phyloP scores from a whole-genome alignment of 768 basidiomycete species.

The Tricholoma flavovirens region DNA sequence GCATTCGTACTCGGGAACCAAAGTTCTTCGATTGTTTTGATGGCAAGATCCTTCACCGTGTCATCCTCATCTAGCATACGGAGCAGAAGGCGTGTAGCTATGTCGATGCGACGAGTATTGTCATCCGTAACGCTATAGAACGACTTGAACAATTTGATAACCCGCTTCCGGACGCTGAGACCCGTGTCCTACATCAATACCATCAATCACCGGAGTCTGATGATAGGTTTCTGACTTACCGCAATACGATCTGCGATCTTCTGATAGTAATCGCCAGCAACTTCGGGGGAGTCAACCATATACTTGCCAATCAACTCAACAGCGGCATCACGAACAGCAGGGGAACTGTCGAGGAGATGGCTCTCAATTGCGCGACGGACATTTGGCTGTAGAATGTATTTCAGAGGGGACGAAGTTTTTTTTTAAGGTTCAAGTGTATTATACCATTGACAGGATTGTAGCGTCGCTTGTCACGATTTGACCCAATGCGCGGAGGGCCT shows the following conservation, averaged over 20 bases:
- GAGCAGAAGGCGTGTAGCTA: slow-evolving; percentile 73
- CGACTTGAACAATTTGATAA: slow-evolving; percentile 87
- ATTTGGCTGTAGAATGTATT: slow-evolving; percentile 42
- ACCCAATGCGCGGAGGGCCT: slow-evolving; percentile 85
- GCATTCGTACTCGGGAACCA: slow-evolving; percentile 58
- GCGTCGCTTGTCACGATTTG: slow-evolving; percentile 89
- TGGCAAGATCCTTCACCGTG: slow-evolving; percentile 86
- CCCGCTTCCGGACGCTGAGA: slow-evolving; percentile 87
- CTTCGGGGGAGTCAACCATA: slow-evolving; percentile 80
- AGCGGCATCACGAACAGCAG: slow-evolving; percentile 93
- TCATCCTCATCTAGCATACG: slow-evolving; percentile 94
- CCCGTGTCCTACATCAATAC: slow-evolving; percentile 77
- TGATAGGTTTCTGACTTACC: slow-evolving; percentile 39
- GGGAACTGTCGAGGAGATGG: slow-evolving; percentile 86
- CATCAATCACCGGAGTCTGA: background rate
- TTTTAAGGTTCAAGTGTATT: slow-evolving; percentile 18
- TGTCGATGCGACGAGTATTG: slow-evolving; percentile 61
- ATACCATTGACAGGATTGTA: slow-evolving; percentile 67
- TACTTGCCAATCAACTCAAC: slow-evolving; percentile 98
- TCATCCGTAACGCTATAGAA: slow-evolving; percentile 69
- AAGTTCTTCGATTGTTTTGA: slow-evolving; percentile 85
- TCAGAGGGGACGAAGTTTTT: background rate
- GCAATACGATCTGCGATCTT: slow-evolving; percentile 88
- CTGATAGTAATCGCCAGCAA: slow-evolving; percentile 86
- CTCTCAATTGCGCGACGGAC: slow-evolving; percentile 86